Evolutionary conservation across 1,139 yeast species (phyloP), one percentile per base, ranked within the genome.

Genomic region (Meyerozyma athensensis): DNA sequence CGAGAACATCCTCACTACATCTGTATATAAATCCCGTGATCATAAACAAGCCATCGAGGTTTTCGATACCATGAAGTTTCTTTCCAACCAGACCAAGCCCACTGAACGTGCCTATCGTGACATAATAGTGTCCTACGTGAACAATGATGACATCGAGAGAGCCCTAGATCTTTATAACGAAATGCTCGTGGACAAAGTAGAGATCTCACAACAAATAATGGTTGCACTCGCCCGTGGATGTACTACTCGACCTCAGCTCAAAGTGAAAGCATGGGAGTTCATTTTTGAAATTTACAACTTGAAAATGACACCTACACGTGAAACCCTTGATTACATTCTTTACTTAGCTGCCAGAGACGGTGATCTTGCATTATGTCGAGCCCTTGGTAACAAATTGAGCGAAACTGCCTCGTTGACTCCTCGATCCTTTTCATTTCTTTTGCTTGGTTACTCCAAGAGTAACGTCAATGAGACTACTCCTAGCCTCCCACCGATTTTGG

Each of bases 1-100:
- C 49, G 72, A 85, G 1, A 76, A 79, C 19, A 68, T 87, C 1
- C 58, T 89, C 38, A 81, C 82, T 43, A 74, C 87, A 16, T 81
- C 86, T 51, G 78, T 80, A 3, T 69, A 65, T 43, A 71, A 77
- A 41, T 53, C 75, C 17, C 63, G 64, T 18, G 74, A 79, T 42
- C 78, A 70, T 45, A 60, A 69, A 24, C 79, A 77, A 45, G 96
- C 96, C 0, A 74, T 77, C 40, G 79, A 80, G 37, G 68, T 86
- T 1, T 92, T 92, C 56, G 92, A 84, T 49, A 77, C 87, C 45
- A 81, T 92, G 89, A 90, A 87, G 56, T 90, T 86, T 54, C 59
- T 83, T 44, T 79, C 94, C 1, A 54, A 68, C 5, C 60, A 64
- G 22, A 76, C 86, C 2, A 74, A 75, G 37, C 97, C 97, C 0